Evolutionary conservation across 1,139 yeast species (phyloP).

Genomic region (Candida smagusa): DNA sequence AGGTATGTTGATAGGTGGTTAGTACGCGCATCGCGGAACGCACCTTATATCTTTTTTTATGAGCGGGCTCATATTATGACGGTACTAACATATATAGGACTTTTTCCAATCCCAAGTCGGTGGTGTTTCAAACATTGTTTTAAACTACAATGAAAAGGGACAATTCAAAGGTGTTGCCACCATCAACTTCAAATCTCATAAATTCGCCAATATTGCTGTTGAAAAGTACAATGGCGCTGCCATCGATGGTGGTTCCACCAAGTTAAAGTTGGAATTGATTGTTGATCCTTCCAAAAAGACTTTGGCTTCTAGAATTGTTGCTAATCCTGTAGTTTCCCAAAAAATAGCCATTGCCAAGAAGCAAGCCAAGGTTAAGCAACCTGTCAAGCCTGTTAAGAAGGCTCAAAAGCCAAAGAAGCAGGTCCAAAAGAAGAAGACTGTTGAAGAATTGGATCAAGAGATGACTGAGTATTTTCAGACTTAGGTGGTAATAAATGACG

Average conservation of each 20-base stretch:
- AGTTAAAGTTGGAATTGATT: conserved; percentile 78
- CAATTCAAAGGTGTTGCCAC: conserved; percentile 91
- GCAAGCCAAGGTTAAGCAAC: conserved; percentile 15
- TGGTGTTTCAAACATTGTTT: conserved; percentile 67
- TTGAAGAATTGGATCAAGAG: conserved; percentile 89
- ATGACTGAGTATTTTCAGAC: conserved; percentile 77
- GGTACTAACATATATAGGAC: conserved; percentile 52
- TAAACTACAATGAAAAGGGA: conserved; percentile 85
- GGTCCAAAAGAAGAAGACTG: conserved; percentile 56
- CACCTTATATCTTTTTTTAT: conserved; percentile 2
- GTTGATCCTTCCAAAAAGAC: conserved; percentile 83
- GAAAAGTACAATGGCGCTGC: conserved; percentile 89
- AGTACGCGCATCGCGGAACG: not conserved
- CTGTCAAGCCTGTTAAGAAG: conserved; percentile 11
- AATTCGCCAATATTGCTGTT: conserved; percentile 70
- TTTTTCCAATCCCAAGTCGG: conserved; percentile 88
- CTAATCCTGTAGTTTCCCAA: conserved; percentile 33
- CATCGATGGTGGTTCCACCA: conserved; percentile 81
- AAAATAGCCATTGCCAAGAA: conserved; percentile 22
- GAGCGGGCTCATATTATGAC: too few relatives aligned
- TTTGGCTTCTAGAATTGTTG: conserved; percentile 65
- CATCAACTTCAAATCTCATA: conserved; percentile 65
- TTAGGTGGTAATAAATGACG: conserved; percentile 10
- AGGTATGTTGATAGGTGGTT: conserved; percentile 63
- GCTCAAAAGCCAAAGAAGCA: conserved; percentile 19